phyloP scores from a whole-genome alignment of 176 grass and related monocot genomes.

The Bonia amplexicaulis region DNA sequence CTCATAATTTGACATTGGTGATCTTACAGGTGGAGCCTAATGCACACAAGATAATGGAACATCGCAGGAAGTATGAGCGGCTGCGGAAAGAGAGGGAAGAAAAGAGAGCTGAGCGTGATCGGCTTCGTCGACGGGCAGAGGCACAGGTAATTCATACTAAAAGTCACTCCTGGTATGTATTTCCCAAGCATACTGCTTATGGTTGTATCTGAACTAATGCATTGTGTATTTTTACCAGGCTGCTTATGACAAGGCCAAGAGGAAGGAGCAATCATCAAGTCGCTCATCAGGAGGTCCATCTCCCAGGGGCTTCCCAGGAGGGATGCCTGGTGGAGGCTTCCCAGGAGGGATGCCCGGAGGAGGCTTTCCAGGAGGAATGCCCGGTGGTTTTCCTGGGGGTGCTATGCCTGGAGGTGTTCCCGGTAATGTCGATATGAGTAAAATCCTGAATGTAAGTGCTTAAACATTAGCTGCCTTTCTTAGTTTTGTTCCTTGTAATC shows the following conservation, averaged over 20 bases:
- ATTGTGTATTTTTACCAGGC: slow-evolving; percentile 49
- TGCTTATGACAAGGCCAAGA: slow-evolving; percentile 93
- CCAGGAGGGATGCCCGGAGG: slow-evolving; percentile 41
- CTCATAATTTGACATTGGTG: not conserved
- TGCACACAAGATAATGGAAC: slow-evolving; percentile 92
- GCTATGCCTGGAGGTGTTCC: slow-evolving; percentile 59
- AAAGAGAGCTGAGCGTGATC: slow-evolving; percentile 76
- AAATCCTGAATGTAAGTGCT: slow-evolving; percentile 80
- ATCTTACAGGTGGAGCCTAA: slow-evolving; percentile 85
- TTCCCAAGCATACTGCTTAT: not conserved
- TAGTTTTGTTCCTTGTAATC: not conserved
- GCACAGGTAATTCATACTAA: slow-evolving; percentile 55
- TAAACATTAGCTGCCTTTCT: not conserved
- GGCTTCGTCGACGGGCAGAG: slow-evolving; percentile 59
- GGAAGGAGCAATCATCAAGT: slow-evolving; percentile 78
- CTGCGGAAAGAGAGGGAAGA: slow-evolving; percentile 81
- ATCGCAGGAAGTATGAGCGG: slow-evolving; percentile 86
- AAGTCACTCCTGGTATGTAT: not conserved
- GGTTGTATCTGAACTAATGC: not conserved
- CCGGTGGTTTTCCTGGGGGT: slow-evolving; percentile 56
- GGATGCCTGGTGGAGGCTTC: slow-evolving; percentile 46
- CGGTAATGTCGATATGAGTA: slow-evolving; percentile 77
- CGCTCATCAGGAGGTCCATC: slow-evolving; percentile 34
- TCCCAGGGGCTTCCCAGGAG: slow-evolving; percentile 44
- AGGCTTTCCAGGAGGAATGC: slow-evolving; percentile 43